These are phyloP conservation scores for Papiliotrema nemorosa DNA, from an alignment of 1,284 basidiomycete species.

Conservation along the genomic window DNA sequence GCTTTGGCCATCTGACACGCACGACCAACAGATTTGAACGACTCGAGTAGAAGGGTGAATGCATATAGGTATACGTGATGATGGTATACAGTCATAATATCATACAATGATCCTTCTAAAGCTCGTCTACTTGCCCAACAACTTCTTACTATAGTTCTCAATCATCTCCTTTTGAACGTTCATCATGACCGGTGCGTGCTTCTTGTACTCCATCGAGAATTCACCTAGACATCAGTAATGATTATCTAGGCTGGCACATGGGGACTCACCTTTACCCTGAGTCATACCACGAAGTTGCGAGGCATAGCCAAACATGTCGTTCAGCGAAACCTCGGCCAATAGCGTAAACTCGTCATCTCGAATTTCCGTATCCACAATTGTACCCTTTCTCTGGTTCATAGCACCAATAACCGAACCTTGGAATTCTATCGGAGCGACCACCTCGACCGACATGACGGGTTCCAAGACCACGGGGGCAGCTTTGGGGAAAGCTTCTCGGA, in stretches of 20 bases:
- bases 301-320: conserved; percentile 99
- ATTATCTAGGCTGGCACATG: no score
- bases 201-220: conserved; percentile 96
- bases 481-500: conserved; percentile 82
- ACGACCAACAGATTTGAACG: neutral
- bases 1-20: neutral
- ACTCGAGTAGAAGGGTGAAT: neutral
- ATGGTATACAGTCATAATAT: no score
- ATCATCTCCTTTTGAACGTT: conserved; percentile 80
- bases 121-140: conserved; percentile 17
- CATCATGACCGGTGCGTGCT: conserved; percentile 81
- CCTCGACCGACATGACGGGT: conserved; percentile 98
- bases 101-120: neutral
- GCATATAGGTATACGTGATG: neutral
- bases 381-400: conserved; percentile 88
- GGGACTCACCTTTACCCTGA: conserved; percentile 76
- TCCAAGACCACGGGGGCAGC: conserved; percentile 83
- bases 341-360: conserved; percentile 96
- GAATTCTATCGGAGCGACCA: conserved; percentile 94
- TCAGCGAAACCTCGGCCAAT: conserved; percentile 86
- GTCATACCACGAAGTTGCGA: conserved; percentile 87
- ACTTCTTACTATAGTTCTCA: conserved; percentile 62
- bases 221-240: conserved; percentile 54
- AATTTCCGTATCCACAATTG: conserved; percentile 93
- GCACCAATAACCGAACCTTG: conserved; percentile 96